Conservation (phyloP, 192 early-diverging fungal genomes). For the Allomyces javanicus region DNA sequence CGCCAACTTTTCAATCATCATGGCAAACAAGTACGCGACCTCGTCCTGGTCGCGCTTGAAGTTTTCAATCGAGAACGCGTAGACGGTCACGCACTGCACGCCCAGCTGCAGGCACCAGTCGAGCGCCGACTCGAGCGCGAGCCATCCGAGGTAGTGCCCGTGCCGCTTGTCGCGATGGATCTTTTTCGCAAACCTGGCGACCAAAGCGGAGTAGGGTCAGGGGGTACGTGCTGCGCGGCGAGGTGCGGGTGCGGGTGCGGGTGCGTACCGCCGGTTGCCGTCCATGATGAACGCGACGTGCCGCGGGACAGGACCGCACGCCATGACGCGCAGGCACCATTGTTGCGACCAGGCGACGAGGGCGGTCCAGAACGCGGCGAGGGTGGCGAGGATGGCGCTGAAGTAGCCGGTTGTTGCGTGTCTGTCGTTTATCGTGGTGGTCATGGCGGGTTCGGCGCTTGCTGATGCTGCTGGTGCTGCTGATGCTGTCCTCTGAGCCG, state of each 20-base stretch:
- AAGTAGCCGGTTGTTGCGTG: no score
- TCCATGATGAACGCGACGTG: constrained; percentile 97
- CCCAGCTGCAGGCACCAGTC: constrained; percentile 77
- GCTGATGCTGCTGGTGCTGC: no score
- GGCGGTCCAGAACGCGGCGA: no score
- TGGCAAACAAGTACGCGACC: constrained; percentile 64
- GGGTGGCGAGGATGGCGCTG: no score
- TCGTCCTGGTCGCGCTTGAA: constrained; percentile 74
- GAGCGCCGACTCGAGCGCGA: constrained; percentile 56
- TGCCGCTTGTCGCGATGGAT: constrained; percentile 24
- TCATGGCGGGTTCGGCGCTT: no score
- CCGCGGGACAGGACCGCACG: constrained; percentile 58
- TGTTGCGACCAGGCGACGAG: background rate
- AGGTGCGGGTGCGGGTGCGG: background rate
- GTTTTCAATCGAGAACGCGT: constrained; percentile 96
- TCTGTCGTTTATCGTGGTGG: no score
- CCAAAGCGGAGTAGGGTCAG: no score
- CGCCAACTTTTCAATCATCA: constrained; percentile 55
- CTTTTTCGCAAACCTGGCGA: constrained; percentile 11
- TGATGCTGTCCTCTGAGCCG: no score
- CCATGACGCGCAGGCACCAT: constrained; percentile 12
- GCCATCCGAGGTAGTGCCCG: constrained; percentile 68
- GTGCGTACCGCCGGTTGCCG: constrained; percentile 83
- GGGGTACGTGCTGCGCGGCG: no score
- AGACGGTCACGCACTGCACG: constrained; percentile 70